phyloP scores from a whole-genome alignment of 371 early-diverging fungal species.

The Actinomortierella wolfii region DNA sequence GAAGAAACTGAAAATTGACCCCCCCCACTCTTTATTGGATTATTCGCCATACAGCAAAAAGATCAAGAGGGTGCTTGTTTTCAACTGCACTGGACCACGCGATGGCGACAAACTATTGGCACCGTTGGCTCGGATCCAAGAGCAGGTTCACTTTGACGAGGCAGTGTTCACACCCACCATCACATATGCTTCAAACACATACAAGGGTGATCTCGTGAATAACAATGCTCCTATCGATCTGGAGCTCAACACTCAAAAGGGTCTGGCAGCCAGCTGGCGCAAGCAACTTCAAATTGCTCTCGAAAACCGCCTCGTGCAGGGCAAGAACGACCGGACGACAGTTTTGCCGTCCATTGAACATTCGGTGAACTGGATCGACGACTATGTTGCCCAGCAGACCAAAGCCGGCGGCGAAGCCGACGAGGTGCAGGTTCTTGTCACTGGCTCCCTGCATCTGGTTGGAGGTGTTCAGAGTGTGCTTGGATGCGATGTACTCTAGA shows the following conservation, averaged over 20 bases:
- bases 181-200: conserved; percentile 51
- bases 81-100: conserved; percentile 89
- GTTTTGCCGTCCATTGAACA: conserved; percentile 71
- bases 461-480: conserved; percentile 82
- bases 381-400: conserved; percentile 32
- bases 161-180: conserved; percentile 83
- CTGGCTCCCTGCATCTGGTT: conserved; percentile 94
- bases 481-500: conserved; percentile 39
- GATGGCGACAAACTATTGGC: conserved; percentile 62
- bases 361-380: conserved; percentile 69
- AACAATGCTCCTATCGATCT: conserved; percentile 62
- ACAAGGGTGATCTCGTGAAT: conserved; percentile 64
- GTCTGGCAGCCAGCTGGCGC: conserved; percentile 17
- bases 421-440: conserved; percentile 74
- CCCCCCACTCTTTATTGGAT: background rate
- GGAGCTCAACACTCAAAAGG: conserved; percentile 49
- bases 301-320: conserved; percentile 1
- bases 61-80: conserved; percentile 67
- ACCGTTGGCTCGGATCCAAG: conserved; percentile 51
- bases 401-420: conserved; percentile 21
- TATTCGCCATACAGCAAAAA: conserved; percentile 6
- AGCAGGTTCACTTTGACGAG: conserved; percentile 54
- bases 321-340: conserved; percentile 26
- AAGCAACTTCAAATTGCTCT: conserved; percentile 23
- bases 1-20: background rate